Evolutionary conservation across 495 filamentous ascomycete species (phyloP).

Genomic region (Daldinia decipiens): DNA sequence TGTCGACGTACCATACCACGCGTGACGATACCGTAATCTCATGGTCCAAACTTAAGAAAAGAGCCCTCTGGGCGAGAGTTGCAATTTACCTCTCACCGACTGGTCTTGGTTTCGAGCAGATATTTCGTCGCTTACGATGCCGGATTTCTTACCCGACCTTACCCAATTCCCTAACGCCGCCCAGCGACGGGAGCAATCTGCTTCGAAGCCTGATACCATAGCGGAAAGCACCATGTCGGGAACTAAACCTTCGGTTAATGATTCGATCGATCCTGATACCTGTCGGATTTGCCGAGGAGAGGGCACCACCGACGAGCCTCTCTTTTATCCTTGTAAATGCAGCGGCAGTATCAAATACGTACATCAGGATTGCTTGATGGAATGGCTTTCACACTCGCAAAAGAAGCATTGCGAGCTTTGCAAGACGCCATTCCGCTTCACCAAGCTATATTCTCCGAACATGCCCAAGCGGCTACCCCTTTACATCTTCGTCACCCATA

Average conservation of each 20-base stretch:
- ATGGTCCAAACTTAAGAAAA: conserved; percentile 32
- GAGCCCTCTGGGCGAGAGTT: conserved; percentile 33
- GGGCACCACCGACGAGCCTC: conserved; percentile 80
- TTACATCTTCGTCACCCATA: conserved; percentile 79
- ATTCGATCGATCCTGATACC: conserved; percentile 71
- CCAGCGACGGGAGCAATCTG: conserved; percentile 23
- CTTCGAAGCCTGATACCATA: conserved; percentile 16
- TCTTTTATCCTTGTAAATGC: conserved; percentile 99
- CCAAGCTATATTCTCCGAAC: conserved; percentile 91
- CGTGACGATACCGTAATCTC: conserved; percentile 18
- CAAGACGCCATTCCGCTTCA: conserved; percentile 97
- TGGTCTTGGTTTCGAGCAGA: neutral
- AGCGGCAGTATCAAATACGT: conserved; percentile 98
- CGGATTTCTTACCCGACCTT: conserved; percentile 24
- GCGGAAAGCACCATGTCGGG: conserved; percentile 14
- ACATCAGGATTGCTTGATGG: conserved; percentile 96
- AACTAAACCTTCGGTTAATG: conserved; percentile 17
- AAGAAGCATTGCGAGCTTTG: conserved; percentile 99
- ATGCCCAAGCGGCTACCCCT: conserved; percentile 88
- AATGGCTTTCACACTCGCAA: conserved; percentile 97
- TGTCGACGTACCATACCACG: neutral
- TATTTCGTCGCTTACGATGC: conserved; percentile 18
- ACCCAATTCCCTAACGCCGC: conserved; percentile 30
- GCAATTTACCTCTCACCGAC: neutral
- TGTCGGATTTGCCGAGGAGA: conserved; percentile 97